A percentile compares a stretch with the other conserved stretches of the same genome.
Conservation (phyloP, 495 filamentous ascomycete genomes). For the Trichocladium uniseriatum region DNA sequence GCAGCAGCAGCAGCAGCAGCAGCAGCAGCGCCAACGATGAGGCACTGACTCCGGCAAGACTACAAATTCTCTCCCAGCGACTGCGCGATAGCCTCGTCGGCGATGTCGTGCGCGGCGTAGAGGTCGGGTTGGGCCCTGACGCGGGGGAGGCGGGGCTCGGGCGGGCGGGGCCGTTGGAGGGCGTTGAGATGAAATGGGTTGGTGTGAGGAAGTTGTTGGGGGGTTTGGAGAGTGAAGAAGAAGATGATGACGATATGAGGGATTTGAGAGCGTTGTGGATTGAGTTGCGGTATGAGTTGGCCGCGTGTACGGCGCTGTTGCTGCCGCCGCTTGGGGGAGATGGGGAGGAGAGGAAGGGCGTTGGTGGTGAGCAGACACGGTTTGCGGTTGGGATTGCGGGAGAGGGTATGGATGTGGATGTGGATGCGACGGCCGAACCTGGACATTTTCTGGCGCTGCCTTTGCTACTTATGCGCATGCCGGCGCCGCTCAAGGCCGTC, state of each 20-base stretch:
- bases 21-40: too few relatives aligned
- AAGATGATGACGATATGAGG: neutral
- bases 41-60: conserved; percentile 14
- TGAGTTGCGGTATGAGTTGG: conserved; percentile 33
- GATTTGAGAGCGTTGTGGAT: conserved; percentile 25
- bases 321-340: conserved; percentile 23
- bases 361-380: neutral
- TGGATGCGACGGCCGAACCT: neutral
- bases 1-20: too few relatives aligned
- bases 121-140: conserved; percentile 25
- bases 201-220: conserved; percentile 16
- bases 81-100: conserved; percentile 38
- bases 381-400: too few relatives aligned
- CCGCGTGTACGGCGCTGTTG: conserved; percentile 32
- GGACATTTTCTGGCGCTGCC: conserved; percentile 30
- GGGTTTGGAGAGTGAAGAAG: neutral
- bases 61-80: conserved; percentile 28
- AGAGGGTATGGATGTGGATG: too few relatives aligned
- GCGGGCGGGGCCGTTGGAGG: conserved; percentile 30
- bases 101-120: conserved; percentile 41
- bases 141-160: conserved; percentile 24
- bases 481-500: conserved; percentile 30
- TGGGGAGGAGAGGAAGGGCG: neutral
- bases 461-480: conserved; percentile 39
- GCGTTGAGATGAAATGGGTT: conserved; percentile 28